Conservation (phyloP, 2,329 filamentous ascomycete species). For the Paraphaeosphaeria minitans region DNA sequence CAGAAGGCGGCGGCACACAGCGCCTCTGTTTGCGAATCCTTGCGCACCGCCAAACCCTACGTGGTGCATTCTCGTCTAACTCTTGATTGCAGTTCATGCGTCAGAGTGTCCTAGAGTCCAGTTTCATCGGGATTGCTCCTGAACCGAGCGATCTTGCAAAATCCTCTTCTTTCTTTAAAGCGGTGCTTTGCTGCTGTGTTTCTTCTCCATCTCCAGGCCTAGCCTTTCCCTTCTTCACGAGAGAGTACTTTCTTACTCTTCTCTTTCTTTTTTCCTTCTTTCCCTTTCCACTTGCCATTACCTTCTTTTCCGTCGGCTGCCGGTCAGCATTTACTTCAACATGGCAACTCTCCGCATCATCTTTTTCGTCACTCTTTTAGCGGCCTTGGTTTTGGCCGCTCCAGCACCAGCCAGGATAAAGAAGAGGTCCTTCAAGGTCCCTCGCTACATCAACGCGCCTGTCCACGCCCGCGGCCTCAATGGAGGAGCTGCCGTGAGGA, state of each 20-base stretch:
- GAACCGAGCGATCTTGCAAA: conserved; percentile 15
- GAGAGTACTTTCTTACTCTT: conserved; percentile 25
- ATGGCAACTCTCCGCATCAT: conserved; percentile 46
- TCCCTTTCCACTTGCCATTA: conserved; percentile 27
- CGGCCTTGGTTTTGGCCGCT: conserved; percentile 54
- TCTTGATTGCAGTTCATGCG: conserved; percentile 29
- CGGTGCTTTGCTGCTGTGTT: conserved; percentile 29
- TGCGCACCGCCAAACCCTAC: conserved; percentile 17
- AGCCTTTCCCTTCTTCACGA: conserved; percentile 31
- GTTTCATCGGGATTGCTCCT: conserved; percentile 23
- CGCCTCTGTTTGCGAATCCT: conserved; percentile 24
- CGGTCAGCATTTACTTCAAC: conserved; percentile 44
- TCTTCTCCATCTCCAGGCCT: conserved; percentile 36
- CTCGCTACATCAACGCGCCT: conserved; percentile 59
- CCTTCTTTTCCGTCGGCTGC: conserved; percentile 40
- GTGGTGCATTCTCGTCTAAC: conserved; percentile 21
- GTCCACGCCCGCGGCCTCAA: conserved; percentile 57
- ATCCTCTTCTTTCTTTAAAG: conserved; percentile 35
- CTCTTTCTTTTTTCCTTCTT: conserved; percentile 18
- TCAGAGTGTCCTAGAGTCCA: conserved; percentile 26
- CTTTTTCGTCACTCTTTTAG: conserved; percentile 56
- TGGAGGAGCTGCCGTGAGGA: conserved; percentile 66
- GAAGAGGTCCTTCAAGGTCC: conserved; percentile 67
- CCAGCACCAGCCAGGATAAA: conserved; percentile 48
- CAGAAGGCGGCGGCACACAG: conserved; percentile 22